Base-by-base conservation (phyloP, 2,329 filamentous ascomycete species). In the Aspergillus pseudoglaucus region DNA sequence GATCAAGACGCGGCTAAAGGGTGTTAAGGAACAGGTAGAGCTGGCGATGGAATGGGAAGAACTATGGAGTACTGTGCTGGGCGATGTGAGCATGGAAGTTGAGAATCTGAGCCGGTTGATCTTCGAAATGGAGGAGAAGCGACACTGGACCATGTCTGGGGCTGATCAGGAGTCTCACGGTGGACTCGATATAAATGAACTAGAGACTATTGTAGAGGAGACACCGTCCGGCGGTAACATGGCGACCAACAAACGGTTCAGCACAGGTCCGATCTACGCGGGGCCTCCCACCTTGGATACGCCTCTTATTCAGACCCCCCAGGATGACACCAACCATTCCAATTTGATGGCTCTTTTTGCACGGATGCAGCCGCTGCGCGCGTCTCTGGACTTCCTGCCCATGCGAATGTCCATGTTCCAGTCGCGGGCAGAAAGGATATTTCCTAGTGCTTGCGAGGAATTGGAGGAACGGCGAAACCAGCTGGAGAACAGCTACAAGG, bases 21-120 rank as follows among this genome's bases (percentile, higher is more conserved):
- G 73, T 22, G 86, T 95, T 47, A 95, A 95, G 65, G 81, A 81
- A 42, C 91, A 97, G 63, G 91, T 98, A 15, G 93, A 97, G 68
- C 83, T 95, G 49, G 93, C 93, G 42, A 95, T 97, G 90, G 93
- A 98, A 64, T 98, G 91, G 91, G 90, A 96, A 67, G 90, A 97
- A 70, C 76, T 98, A 32, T 97, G 93, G 91, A 89, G 89, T 59
- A 88, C 81, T 54, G 91, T 97, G 3, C 75, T 98, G 2, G 91
- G 90, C 40, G 91, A 97, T 64, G 95, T 97, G 52, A 88, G 90
- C 45, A 83, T 85, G 53, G 93, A 98, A 70, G 84, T 90, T 62
- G 87, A 93, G 54, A 84, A 85, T 40, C 76, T 95, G 14, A 82
- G 81, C 60, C 79, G 87, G 35, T 73, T 95, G 42, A 88, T 97